A percentile compares a stretch with the other conserved stretches of the same genome.
Evolutionary conservation across 768 basidiomycete genomes (phyloP).

Genomic region (Hirschioporus abietinus): DNA sequence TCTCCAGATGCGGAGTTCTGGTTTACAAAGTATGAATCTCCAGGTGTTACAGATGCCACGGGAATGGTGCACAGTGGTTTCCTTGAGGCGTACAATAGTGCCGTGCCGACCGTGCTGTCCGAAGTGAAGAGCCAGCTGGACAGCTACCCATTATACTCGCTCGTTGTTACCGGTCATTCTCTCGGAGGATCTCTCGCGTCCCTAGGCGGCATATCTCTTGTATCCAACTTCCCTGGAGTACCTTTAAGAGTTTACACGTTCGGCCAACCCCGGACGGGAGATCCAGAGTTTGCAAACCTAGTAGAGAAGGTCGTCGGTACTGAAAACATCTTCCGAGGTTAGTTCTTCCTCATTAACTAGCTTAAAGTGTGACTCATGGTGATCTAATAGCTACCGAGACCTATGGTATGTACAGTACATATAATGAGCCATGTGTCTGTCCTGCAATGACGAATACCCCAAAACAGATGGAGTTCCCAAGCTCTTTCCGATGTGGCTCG

Average conservation of each 20-base stretch:
- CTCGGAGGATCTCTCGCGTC: constrained; percentile 20
- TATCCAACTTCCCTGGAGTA: constrained; percentile 14
- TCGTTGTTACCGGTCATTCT: constrained; percentile 20
- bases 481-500: constrained; percentile 37
- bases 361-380: constrained; percentile 35
- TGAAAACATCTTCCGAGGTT: constrained; percentile 37
- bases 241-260: constrained; percentile 35
- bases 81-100: constrained; percentile 19
- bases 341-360: constrained; percentile 8
- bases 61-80: constrained; percentile 19
- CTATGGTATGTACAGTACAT: background rate
- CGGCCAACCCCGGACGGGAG: constrained; percentile 48
- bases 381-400: constrained; percentile 27
- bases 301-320: constrained; percentile 33
- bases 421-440: background rate
- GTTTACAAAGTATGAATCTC: constrained; percentile 23
- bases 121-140: constrained; percentile 13
- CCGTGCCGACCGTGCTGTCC: constrained; percentile 12
- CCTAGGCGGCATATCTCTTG: constrained; percentile 17
- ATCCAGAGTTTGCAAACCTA: constrained; percentile 33
- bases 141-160: constrained; percentile 11
- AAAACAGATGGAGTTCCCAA: constrained; percentile 45
- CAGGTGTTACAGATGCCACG: constrained; percentile 20
- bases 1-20: constrained; percentile 26
- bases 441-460: constrained; percentile 11